Conservation (phyloP, 805 yeast species). For the Candida succiphila region DNA sequence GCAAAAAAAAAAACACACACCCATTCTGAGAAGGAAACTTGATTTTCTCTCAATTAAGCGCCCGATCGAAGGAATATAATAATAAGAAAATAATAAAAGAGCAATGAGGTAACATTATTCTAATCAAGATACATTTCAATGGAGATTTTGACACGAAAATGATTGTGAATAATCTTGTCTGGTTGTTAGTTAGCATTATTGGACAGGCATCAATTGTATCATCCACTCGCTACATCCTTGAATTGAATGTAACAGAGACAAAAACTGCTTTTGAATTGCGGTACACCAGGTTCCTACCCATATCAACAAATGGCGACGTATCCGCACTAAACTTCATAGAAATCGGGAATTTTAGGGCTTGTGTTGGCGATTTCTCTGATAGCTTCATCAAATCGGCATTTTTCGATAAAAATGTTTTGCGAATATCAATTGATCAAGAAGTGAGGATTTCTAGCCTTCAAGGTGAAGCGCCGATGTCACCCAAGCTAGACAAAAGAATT, state of each 20-base stretch:
- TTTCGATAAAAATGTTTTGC: conserved; percentile 17
- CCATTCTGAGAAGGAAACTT: too few relatives aligned
- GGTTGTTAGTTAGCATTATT: too few relatives aligned
- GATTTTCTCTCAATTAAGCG: too few relatives aligned
- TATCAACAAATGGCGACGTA: not conserved
- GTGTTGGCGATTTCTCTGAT: conserved; percentile 26
- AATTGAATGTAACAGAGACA: conserved; percentile 5
- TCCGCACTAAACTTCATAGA: conserved; percentile 8
- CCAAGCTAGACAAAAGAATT: conserved; percentile 35
- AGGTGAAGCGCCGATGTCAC: conserved; percentile 54
- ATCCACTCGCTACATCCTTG: conserved; percentile 5
- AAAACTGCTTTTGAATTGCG: conserved; percentile 4
- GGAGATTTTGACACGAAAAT: too few relatives aligned
- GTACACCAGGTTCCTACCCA: conserved; percentile 3
- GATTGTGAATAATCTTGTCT: too few relatives aligned
- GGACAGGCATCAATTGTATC: too few relatives aligned
- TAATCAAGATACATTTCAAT: too few relatives aligned
- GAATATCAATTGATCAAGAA: not conserved
- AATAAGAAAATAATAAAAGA: too few relatives aligned
- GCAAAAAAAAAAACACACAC: too few relatives aligned
- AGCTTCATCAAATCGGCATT: conserved; percentile 21
- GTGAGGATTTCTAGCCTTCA: not conserved
- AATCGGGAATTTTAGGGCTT: conserved; percentile 23
- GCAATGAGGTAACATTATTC: too few relatives aligned
- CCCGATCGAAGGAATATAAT: too few relatives aligned